Percentiles rank a stretch among this genome's conserved stretches.
phyloP scores from a whole-genome alignment of 1,284 basidiomycete species.

The Porodaedalea pini region DNA sequence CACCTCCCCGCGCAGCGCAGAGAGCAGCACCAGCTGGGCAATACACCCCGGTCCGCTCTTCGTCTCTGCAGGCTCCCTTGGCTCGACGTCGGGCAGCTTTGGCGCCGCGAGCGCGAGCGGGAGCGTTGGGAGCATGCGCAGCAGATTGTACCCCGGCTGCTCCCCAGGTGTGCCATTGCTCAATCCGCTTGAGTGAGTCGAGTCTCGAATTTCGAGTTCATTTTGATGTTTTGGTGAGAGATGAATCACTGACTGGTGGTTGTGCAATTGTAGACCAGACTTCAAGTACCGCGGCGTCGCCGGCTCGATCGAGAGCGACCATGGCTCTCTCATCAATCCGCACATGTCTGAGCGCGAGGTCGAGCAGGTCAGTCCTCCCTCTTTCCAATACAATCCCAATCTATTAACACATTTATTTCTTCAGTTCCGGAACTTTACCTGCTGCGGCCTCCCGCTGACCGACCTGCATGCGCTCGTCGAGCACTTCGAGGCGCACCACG shows the following conservation, averaged over 20 bases:
- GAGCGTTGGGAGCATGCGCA: background rate
- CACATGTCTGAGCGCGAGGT: conserved; percentile 40
- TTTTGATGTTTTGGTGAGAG: background rate
- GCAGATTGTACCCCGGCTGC: conserved; percentile 10
- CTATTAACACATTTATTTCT: background rate
- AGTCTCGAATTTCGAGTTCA: background rate
- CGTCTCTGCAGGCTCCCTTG: conserved; percentile 14
- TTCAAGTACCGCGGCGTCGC: conserved; percentile 49
- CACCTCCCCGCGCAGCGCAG: conserved; percentile 1
- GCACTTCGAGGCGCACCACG: conserved; percentile 83
- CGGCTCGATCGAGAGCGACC: conserved; percentile 58
- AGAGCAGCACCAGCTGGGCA: conserved; percentile 8
- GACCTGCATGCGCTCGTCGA: conserved; percentile 84
- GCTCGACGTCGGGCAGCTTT: background rate
- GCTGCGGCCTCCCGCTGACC: conserved; percentile 74
- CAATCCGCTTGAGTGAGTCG: conserved; percentile 18
- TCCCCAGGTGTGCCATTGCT: conserved; percentile 2
- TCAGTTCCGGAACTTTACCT: conserved; percentile 78
- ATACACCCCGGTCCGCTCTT: conserved; percentile 21
- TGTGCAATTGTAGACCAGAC: conserved; percentile 39
- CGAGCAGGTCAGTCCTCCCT: conserved; percentile 52
- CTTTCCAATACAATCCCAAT: conserved; percentile 1
- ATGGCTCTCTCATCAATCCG: conserved; percentile 60
- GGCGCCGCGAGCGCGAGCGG: background rate
- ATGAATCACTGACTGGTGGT: background rate